Evolutionary conservation across 805 yeast genomes (phyloP).

Genomic region (Grigorovia transvaalensis): DNA sequence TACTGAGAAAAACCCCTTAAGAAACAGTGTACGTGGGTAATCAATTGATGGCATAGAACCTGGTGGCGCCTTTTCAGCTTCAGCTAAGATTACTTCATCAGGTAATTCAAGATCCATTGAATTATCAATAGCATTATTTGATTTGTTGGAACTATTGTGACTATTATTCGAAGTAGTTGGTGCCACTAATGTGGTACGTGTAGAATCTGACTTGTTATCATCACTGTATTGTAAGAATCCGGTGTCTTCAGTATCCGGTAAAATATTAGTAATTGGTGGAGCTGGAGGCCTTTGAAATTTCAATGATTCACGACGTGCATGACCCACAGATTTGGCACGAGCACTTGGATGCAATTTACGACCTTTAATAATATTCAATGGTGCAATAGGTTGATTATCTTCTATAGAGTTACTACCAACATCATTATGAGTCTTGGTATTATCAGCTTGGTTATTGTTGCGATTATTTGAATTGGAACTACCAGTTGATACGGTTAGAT

Average conservation of each 20-base stretch:
- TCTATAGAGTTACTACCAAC: slow-evolving; percentile 2
- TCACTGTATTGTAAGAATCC: slow-evolving; percentile 33
- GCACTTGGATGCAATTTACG: slow-evolving; percentile 64
- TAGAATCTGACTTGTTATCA: slow-evolving; percentile 50
- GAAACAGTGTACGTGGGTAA: slow-evolving; percentile 78
- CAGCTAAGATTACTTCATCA: slow-evolving; percentile 39
- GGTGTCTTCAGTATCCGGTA: slow-evolving; percentile 32
- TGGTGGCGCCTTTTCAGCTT: slow-evolving; percentile 49
- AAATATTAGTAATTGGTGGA: slow-evolving; percentile 17
- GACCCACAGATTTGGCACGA: slow-evolving; percentile 71
- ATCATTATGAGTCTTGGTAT: slow-evolving; percentile 1
- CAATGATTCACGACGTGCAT: slow-evolving; percentile 53
- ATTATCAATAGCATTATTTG: slow-evolving; percentile 23
- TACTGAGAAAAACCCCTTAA: slow-evolving; percentile 88
- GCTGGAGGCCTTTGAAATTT: slow-evolving; percentile 29
- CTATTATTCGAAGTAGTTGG: slow-evolving; percentile 5
- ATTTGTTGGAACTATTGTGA: slow-evolving; percentile 47
- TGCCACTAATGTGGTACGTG: background rate
- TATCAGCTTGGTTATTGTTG: background rate
- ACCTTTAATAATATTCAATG: slow-evolving; percentile 17
- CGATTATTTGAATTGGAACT: background rate
- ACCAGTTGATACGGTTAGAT: background rate
- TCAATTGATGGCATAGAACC: slow-evolving; percentile 91
- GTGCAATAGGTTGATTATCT: slow-evolving; percentile 16
- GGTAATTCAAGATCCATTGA: slow-evolving; percentile 27